A percentile compares a stretch with the other conserved stretches of the same genome.
Conservation (phyloP, 106 monocot species). For the Triglochin maritima region DNA sequence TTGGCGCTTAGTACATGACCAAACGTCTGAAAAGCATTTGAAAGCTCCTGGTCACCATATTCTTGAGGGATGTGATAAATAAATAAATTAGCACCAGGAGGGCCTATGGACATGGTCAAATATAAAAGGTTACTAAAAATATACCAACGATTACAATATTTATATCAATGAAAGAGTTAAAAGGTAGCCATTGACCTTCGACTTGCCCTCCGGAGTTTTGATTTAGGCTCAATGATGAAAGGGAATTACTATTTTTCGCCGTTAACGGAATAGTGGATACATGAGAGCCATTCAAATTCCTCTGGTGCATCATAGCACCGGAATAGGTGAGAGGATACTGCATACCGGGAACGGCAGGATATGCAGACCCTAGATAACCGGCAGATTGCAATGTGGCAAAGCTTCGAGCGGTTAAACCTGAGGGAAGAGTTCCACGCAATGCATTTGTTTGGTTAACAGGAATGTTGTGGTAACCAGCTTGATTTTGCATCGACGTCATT, state of each 20-base stretch:
- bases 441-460: slow-evolving; percentile 52
- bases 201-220: slow-evolving; percentile 45
- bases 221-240: slow-evolving; percentile 27
- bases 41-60: slow-evolving; percentile 78
- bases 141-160: neutral
- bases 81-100: slow-evolving; percentile 95
- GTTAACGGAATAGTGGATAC: slow-evolving; percentile 20
- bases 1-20: slow-evolving; percentile 92
- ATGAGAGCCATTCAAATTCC: slow-evolving; percentile 40
- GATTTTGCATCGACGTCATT: slow-evolving; percentile 70
- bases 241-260: slow-evolving; percentile 16
- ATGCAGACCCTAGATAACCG: slow-evolving; percentile 49
- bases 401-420: slow-evolving; percentile 34
- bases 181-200: slow-evolving; percentile 42
- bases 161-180: neutral
- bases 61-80: slow-evolving; percentile 99
- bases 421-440: slow-evolving; percentile 39
- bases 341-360: slow-evolving; percentile 50
- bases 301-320: slow-evolving; percentile 27
- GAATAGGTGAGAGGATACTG: slow-evolving; percentile 68
- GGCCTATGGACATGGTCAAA: slow-evolving; percentile 34
- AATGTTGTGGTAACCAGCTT: slow-evolving; percentile 44
- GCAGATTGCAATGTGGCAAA: slow-evolving; percentile 43
- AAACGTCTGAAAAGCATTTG: slow-evolving; percentile 75
- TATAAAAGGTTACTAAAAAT: neutral